Evolutionary conservation across 1,139 yeast genomes (phyloP).

Genomic region (Yamadazyma sp.): DNA sequence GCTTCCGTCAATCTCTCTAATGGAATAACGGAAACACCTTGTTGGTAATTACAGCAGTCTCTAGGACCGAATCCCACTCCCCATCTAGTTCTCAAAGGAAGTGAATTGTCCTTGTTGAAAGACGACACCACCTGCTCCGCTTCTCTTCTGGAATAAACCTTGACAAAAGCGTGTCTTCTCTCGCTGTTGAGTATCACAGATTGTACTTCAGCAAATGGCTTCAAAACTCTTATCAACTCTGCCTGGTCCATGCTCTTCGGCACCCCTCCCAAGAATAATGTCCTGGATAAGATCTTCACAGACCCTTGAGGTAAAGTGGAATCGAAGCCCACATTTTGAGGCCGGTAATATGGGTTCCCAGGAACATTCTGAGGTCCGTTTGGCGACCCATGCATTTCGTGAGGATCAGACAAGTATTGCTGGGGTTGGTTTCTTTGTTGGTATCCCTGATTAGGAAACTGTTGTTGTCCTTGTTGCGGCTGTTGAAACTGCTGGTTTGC

Average conservation of each 20-base stretch:
- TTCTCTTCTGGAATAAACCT: conserved; percentile 91
- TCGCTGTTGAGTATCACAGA: conserved; percentile 84
- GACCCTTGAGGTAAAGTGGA: conserved; percentile 74
- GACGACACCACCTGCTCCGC: conserved; percentile 76
- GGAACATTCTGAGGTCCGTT: conserved; percentile 48
- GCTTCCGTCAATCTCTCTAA: conserved; percentile 88
- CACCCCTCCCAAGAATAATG: conserved; percentile 92
- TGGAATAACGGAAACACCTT: conserved; percentile 87
- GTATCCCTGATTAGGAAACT: too few species aligned
- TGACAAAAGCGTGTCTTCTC: conserved; percentile 93
- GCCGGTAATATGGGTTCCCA: conserved; percentile 72
- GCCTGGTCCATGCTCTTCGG: conserved; percentile 79
- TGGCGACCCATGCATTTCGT: conserved; percentile 39
- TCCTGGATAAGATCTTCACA: conserved; percentile 82
- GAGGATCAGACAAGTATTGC: too few species aligned
- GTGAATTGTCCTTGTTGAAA: conserved; percentile 50
- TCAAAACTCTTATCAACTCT: conserved; percentile 63
- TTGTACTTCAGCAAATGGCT: conserved; percentile 94
- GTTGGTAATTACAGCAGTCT: conserved; percentile 94
- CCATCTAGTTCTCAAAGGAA: conserved; percentile 85
- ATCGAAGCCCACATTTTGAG: conserved; percentile 69
- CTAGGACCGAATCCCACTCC: conserved; percentile 99
- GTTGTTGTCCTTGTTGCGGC: conserved; percentile 6
- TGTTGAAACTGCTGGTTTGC: conserved; percentile 10
- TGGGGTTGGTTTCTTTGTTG: conserved; percentile 5